These are phyloP conservation scores for Rhinocladiella similis DNA, from an alignment of 2,329 filamentous ascomycete species.

Conservation along the genomic window DNA sequence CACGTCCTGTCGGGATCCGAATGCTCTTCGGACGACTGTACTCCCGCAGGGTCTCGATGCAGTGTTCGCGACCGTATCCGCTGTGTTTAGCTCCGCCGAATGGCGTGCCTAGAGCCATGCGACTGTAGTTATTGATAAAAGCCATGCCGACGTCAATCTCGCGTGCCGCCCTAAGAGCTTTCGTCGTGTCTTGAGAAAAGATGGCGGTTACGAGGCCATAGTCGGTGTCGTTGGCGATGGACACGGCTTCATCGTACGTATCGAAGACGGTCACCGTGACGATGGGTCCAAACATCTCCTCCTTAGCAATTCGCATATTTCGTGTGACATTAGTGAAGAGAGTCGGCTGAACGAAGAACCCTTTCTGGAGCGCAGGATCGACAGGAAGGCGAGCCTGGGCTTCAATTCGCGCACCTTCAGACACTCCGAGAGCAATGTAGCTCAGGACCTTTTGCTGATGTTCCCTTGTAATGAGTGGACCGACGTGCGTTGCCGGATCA, in stretches of 20 bases:
- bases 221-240: slow-evolving; percentile 54
- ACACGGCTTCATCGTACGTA: slow-evolving; percentile 59
- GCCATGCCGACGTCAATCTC: slow-evolving; percentile 59
- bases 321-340: slow-evolving; percentile 60
- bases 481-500: slow-evolving; percentile 17
- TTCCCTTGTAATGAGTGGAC: slow-evolving; percentile 21
- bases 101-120: slow-evolving; percentile 35
- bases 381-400: slow-evolving; percentile 28
- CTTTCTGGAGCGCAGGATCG: slow-evolving; percentile 39
- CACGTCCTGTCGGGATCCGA: slow-evolving; percentile 8
- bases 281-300: slow-evolving; percentile 65
- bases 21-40: slow-evolving; percentile 65
- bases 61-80: slow-evolving; percentile 73
- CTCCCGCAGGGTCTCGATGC: slow-evolving; percentile 55
- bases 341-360: slow-evolving; percentile 60
- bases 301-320: slow-evolving; percentile 54
- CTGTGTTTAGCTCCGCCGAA: slow-evolving; percentile 79
- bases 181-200: slow-evolving; percentile 54
- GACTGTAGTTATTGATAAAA: slow-evolving; percentile 56
- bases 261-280: slow-evolving; percentile 62
- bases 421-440: slow-evolving; percentile 39
- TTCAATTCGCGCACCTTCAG: slow-evolving; percentile 55
- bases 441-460: slow-evolving; percentile 23
- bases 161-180: slow-evolving; percentile 53
- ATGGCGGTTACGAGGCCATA: slow-evolving; percentile 59